Conservation (phyloP, 768 basidiomycete species). For the Suillus subluteus region DNA sequence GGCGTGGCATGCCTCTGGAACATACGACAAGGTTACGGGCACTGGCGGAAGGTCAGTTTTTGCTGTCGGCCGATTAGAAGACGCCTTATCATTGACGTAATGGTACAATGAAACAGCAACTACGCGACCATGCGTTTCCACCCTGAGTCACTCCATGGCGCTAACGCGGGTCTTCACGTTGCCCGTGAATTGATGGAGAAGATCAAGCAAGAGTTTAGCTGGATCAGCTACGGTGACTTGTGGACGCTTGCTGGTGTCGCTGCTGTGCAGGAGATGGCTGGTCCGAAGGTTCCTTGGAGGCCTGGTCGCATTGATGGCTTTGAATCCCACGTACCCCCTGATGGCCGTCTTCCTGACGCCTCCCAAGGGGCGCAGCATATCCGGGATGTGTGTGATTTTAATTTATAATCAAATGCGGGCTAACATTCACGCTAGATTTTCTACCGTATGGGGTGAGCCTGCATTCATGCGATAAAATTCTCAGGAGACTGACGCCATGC, state of each 20-base stretch:
- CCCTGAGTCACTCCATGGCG: conserved; percentile 82
- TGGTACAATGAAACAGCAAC: conserved; percentile 57
- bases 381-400: conserved; percentile 52
- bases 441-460: conserved; percentile 67
- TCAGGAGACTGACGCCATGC: not conserved
- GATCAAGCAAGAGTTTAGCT: conserved; percentile 84
- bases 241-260: conserved; percentile 96
- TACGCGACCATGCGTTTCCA: conserved; percentile 98
- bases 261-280: conserved; percentile 91
- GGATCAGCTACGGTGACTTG: conserved; percentile 96
- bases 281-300: conserved; percentile 92
- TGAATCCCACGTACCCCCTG: conserved; percentile 73
- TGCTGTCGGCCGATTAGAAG: not conserved
- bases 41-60: conserved; percentile 75
- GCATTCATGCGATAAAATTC: not conserved
- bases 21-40: conserved; percentile 79
- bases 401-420: not conserved
- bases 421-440: conserved; percentile 49
- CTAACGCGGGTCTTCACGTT: conserved; percentile 81
- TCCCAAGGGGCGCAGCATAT: conserved; percentile 83
- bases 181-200: conserved; percentile 86
- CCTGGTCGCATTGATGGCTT: conserved; percentile 91
- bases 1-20: conserved; percentile 94
- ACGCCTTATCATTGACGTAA: conserved; percentile 17
- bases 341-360: conserved; percentile 90